phyloP scores from a whole-genome alignment of 306 rosid genomes.

The Prunus mume region DNA sequence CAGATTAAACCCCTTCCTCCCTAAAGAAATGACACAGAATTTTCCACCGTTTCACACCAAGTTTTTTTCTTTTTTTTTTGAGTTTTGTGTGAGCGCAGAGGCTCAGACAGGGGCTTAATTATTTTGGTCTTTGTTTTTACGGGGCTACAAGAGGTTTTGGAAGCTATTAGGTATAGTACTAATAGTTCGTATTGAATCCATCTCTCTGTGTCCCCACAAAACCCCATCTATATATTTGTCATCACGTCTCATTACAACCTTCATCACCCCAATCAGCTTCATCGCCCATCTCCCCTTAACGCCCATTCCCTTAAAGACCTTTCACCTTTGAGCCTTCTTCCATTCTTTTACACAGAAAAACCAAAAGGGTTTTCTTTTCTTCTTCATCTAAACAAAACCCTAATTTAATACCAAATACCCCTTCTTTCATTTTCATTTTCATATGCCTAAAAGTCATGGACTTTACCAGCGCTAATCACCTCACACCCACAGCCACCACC shows the following conservation, averaged over 20 bases:
- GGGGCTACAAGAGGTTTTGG: neutral
- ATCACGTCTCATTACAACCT: constrained; percentile 37
- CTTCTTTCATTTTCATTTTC: neutral
- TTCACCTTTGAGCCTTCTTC: neutral
- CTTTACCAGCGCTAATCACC: constrained; percentile 8
- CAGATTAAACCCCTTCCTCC: neutral
- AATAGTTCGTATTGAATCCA: neutral
- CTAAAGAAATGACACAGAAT: neutral
- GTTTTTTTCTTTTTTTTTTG: neutral
- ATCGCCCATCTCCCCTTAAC: constrained; percentile 8
- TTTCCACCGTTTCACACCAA: neutral
- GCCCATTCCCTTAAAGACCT: neutral
- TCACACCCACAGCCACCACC: constrained; percentile 8
- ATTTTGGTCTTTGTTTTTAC: neutral
- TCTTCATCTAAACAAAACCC: constrained; percentile 32
- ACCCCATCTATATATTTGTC: constrained; percentile 45
- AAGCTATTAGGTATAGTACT: neutral
- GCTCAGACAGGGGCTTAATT: neutral
- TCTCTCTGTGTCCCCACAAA: neutral
- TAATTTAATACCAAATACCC: constrained; percentile 23
- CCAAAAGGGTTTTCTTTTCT: no score
- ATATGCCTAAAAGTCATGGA: constrained; percentile 45
- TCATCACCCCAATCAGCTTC: constrained; percentile 35
- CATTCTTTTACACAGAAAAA: no score
- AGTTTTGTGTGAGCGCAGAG: no score